A percentile compares a stretch with the other conserved stretches of the same genome.
Evolutionary conservation across 306 rosid genomes (phyloP).

Genomic region (Inga laurina): DNA sequence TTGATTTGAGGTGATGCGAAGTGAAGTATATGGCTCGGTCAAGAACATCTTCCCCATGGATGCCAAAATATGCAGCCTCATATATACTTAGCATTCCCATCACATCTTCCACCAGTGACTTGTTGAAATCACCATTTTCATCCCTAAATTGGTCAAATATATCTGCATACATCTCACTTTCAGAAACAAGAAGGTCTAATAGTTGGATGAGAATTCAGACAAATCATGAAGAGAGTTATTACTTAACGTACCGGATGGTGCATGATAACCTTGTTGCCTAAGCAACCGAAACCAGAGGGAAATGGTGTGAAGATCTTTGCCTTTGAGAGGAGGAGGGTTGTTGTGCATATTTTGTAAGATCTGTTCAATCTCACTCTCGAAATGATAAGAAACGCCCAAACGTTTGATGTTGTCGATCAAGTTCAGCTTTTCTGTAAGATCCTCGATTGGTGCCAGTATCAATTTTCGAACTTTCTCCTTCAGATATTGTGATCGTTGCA

Average conservation of each 20-base stretch:
- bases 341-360: background rate
- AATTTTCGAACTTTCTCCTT: conserved; percentile 1
- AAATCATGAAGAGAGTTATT: too few species aligned
- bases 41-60: background rate
- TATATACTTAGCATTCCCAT: background rate
- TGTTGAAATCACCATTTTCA: background rate
- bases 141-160: background rate
- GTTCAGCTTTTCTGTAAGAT: background rate
- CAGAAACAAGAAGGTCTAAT: background rate
- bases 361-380: background rate
- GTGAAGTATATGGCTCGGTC: background rate
- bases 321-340: background rate
- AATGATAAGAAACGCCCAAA: background rate
- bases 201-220: background rate
- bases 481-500: background rate
- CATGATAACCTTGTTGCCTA: background rate
- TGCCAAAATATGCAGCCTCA: background rate
- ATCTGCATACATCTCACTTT: background rate
- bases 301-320: background rate
- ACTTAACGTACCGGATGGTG: background rate
- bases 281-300: background rate
- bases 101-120: background rate
- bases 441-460: background rate
- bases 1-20: background rate
- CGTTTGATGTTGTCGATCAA: background rate